Evolutionary conservation across 169 alveolate species (phyloP), one percentile per base, ranked within the genome.

Genomic region (Eimeria maxima): DNA sequence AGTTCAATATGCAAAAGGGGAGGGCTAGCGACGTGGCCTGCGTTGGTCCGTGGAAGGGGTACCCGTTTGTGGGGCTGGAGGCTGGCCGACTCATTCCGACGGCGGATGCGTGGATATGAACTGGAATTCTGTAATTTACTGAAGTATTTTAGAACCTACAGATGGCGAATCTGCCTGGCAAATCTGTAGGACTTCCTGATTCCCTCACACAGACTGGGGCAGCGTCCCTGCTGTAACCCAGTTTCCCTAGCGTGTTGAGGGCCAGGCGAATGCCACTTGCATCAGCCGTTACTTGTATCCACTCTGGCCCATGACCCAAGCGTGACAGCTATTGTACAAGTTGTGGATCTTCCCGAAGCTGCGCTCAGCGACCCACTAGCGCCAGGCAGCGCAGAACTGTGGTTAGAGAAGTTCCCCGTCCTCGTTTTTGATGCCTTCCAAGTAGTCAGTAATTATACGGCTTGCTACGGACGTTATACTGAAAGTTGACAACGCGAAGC

Each of bases 1-100:
- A 65, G 7, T 65, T 65, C 74, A 65, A n/a, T 20, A 22, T 8
- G 10, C 74, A 24, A 65, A n/a, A 33, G 33, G n/a, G 74, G 18
- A 65, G 74, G 14, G 16, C 14, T 10, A 65, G 74, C 24, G 74
- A 0, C 42, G 74, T 65, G 1, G 20, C 74, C 18, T 65, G 8
- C 42, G 74, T 5, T 24, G 16, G 42, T 65, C 42, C 6, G 74
- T 4, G 69, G n/a, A 18, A 18, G 20, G n/a, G 42, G 74, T 65
- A 65, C 33, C 42, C 74, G 8, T 29, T 29, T 69, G 78, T 69
- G 78, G 78, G 78, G 78, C 78, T 69, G 78, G 29, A 47, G 78
- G 78, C 47, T 69, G 78, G 78, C 78, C 78, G 45, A 29, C 24
- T 6, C 78, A 29, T 2, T n/a, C 4, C 29, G 14, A n/a, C 24